Base-by-base conservation (phyloP, 2,329 filamentous ascomycete genomes). In the Nothomitra cinnamomea region DNA sequence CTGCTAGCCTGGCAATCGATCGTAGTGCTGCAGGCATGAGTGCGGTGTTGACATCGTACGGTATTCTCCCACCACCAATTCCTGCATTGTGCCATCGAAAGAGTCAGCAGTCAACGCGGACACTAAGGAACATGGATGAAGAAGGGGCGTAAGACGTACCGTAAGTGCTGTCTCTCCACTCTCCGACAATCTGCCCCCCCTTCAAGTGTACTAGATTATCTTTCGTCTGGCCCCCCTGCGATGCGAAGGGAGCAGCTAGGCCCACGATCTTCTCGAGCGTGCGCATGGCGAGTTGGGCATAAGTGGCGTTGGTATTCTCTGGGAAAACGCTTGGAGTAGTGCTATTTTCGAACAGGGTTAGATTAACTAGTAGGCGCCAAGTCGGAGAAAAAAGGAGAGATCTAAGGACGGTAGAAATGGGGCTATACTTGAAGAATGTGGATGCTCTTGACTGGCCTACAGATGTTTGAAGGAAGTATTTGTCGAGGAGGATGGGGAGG, bases 41-140 rank as follows among this genome's bases (percentile, higher is more conserved):
- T 0, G 77, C 79, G 0, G 76, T 76, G 59, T 83, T 83, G 22
- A 83, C 79, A 56, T 82, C 74, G 60, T 79, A 83, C 0, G 80
- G 79, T n/a, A 81, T 77, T 0, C 75, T 70, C 1, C 77, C 79
- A 35, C 77, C 77, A 1, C 76, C 80, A 13, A 83, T 68, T 10
- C 62, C 61, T 63, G 42, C 15, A 13, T 4, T 28, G 25, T 35
- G 3, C 41, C 38, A 42, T 42, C n/a, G n/a, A n/a, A n/a, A n/a
- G n/a, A n/a, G n/a, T n/a, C n/a, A n/a, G n/a, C n/a, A n/a, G n/a
- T n/a, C n/a, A n/a, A n/a, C n/a, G n/a, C n/a, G n/a, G n/a, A n/a
- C n/a, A n/a, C n/a, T n/a, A n/a, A n/a, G n/a, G 22, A 50, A 41
- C 51, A 53, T n/a, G n/a, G n/a, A n/a, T n/a, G n/a, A 22, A 17